Evolutionary conservation across 2,329 filamentous ascomycete species (phyloP), one percentile per base, ranked within the genome.

Genomic region (Penicillium sumatraense): DNA sequence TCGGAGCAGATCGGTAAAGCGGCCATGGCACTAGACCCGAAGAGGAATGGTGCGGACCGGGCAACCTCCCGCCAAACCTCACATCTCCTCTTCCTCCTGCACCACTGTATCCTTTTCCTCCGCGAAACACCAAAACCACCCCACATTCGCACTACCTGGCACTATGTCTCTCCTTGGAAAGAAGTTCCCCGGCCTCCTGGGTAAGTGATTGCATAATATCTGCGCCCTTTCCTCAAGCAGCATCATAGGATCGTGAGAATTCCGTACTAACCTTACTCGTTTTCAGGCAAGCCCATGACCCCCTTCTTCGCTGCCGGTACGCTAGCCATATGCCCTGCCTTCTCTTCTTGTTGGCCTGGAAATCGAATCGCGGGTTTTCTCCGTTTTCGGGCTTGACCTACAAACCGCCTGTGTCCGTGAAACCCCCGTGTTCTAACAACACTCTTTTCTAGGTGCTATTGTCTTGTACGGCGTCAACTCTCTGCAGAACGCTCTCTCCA

Each of bases 271-370:
- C 70, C n/a, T 53, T 54, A 64, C 52, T 56, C 51, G 29, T 54
- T 41, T 72, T 76, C 74, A 98, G 93, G 91, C 81, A 86, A 86
- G 84, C 92, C 93, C 70, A 88, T 96, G 88, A 87, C 86, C 77
- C 93, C 93, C 68, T 98, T 98, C 86, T 95, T 93, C 84, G 83
- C 85, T 78, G 93, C 93, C 76, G 92, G 93, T 96, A 95, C 75
- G 90, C 83, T 51, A 57, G 45, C 45, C 23, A 26, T 24, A 18
- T 18, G n/a, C 42, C 49, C 29, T 40, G 5, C 7, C 26, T 44
- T 13, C 16, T 13, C 21, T 2, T 24, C 33, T 3, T 38, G 20
- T 42, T 31, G 3, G 2, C n/a, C 11, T 26, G 4, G 14, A 46
- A 26, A 49, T 49, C 21, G 35, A 8, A 14, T 10, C 9, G 14